These are phyloP conservation scores for Gracilariopsis chorda DNA, from an alignment of 23 red algal genomes.

Conservation along the genomic window DNA sequence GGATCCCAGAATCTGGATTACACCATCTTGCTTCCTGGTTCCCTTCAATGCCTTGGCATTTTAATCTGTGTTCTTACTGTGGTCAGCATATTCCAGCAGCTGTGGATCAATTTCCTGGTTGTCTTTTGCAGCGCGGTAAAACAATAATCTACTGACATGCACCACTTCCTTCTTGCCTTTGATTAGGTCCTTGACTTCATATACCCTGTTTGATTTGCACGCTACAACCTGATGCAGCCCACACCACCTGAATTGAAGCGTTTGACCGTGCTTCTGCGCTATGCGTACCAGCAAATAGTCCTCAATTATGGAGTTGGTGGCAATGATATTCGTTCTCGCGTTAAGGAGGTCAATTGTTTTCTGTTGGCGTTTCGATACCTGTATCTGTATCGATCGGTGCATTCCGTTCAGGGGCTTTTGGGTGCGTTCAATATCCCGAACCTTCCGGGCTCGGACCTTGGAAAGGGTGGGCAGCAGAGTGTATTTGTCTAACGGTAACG, in stretches of 20 bases:
- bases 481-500: not conserved
- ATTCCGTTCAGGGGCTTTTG: not conserved
- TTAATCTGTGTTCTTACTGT: not conserved
- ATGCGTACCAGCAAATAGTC: not conserved
- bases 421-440: not conserved
- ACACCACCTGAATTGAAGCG: not conserved
- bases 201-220: not conserved
- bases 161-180: not conserved
- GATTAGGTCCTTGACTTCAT: not conserved
- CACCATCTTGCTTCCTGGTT: not conserved
- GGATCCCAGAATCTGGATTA: not conserved
- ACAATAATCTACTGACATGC: not conserved
- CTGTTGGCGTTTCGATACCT: not conserved
- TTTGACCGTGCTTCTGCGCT: not conserved
- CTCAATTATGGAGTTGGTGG: not conserved
- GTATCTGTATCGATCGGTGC: not conserved
- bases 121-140: not conserved
- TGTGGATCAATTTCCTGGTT: not conserved
- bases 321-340: not conserved
- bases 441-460: not conserved
- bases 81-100: not conserved
- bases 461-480: not conserved
- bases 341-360: too few relatives aligned
- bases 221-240: not conserved
- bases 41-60: not conserved